Evolutionary conservation across 805 yeast genomes (phyloP), one percentile per base, ranked within the genome.

Genomic region (Danielia oregonensis): DNA sequence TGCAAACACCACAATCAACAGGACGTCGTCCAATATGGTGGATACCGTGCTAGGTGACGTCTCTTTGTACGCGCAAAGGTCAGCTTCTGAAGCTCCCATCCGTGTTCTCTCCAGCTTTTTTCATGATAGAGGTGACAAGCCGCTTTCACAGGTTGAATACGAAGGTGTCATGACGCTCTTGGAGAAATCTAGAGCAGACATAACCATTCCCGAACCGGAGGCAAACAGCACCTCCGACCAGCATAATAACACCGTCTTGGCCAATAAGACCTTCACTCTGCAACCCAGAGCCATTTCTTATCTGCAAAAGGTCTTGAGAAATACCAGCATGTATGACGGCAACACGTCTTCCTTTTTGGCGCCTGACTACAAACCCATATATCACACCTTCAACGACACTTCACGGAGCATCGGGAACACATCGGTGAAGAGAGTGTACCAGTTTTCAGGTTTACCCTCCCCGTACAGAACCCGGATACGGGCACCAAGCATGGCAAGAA

Each of bases 111-210:
- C 87, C 9, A 75, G 70, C 18, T 86, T 86, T 52, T 86, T 86
- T 56, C 68, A 68, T n/a, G 65, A 62, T 28, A 86, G 84, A 54
- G 95, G 95, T n/a, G 74, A 78, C 36, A 61, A 60, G n/a, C 87
- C 91, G 4, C 64, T 86, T 41, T 68, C 79, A 10, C 86, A 80
- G 16, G 67, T 85, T 27, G 95, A 86, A 54, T 72, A 79, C 49
- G 91, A 82, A 57, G 94, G 94, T n/a, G 91, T 86, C 1, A 54
- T 80, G 41, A 74, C 88, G 5, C 57, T 85, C n/a, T 46, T 65
- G 32, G 49, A 56, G 15, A 49, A 46, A 24, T 48, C 55, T 26
- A 42, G 43, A 33, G 44, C 47, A 5, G 24, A 33, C 21, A 32
- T 37, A 14, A 41, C 43, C n/a, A 35, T 41, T 11, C 44, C 48